Evolutionary conservation across 768 basidiomycete species (phyloP).

Genomic region (Suillus ampliporus): DNA sequence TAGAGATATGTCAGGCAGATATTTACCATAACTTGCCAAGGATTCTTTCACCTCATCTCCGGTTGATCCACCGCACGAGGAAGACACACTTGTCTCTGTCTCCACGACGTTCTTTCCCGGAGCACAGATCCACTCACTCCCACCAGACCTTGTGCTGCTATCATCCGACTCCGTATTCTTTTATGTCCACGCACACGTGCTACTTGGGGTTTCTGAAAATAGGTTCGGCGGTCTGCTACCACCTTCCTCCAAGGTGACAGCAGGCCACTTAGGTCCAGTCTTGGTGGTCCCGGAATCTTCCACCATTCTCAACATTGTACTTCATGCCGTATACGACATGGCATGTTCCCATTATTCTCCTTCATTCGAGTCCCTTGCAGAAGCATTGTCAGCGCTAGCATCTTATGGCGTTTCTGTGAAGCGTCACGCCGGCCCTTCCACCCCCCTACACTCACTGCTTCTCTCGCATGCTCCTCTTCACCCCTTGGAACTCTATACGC

Average conservation of each 20-base stretch:
- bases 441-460: conserved; percentile 63
- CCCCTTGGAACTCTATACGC: conserved; percentile 74
- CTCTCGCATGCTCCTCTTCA: conserved; percentile 69
- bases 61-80: conserved; percentile 39
- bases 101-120: conserved; percentile 85
- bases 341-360: conserved; percentile 80
- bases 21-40: conserved; percentile 24
- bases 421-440: conserved; percentile 51
- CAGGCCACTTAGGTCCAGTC: conserved; percentile 56
- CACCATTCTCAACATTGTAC: conserved; percentile 67
- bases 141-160: conserved; percentile 68
- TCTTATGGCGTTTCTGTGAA: conserved; percentile 65
- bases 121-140: conserved; percentile 58
- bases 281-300: conserved; percentile 66
- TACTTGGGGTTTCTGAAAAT: conserved; percentile 68
- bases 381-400: conserved; percentile 60
- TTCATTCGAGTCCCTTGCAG: conserved; percentile 58
- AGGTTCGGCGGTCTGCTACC: conserved; percentile 66
- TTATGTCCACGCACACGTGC: conserved; percentile 69
- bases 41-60: conserved; percentile 41
- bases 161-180: conserved; percentile 84
- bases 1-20: conserved; percentile 18
- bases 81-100: conserved; percentile 66
- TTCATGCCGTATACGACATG: conserved; percentile 75
- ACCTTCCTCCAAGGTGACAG: conserved; percentile 39